Percentiles rank a stretch among this genome's conserved stretches.
Evolutionary conservation across 805 yeast species (phyloP).

Genomic region (Starmera dryadoides): DNA sequence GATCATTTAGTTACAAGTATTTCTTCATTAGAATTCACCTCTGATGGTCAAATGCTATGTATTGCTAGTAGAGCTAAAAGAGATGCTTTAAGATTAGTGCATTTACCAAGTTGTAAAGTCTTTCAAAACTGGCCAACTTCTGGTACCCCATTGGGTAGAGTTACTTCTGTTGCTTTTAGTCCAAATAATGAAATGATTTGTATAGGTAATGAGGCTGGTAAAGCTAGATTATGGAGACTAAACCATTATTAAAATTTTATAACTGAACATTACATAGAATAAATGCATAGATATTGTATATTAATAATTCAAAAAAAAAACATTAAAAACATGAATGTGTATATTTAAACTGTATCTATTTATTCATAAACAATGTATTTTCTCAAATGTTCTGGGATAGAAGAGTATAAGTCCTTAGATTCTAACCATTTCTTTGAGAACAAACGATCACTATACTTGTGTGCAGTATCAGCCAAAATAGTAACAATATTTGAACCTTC

Average conservation of each 20-base stretch:
- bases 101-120: constrained; percentile 79
- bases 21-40: constrained; percentile 63
- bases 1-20: constrained; percentile 81
- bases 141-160: constrained; percentile 94
- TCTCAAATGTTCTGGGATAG: constrained; percentile 62
- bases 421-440: constrained; percentile 76
- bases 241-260: constrained; percentile 49
- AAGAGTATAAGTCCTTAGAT: constrained; percentile 54
- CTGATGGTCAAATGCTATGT: constrained; percentile 85
- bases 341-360: background rate
- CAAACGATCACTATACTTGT: constrained; percentile 76
- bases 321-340: no score
- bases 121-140: constrained; percentile 97
- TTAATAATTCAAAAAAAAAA: no score
- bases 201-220: constrained; percentile 87
- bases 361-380: constrained; percentile 49
- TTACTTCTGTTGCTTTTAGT: constrained; percentile 72
- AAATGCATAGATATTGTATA: background rate
- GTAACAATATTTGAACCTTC: constrained; percentile 81
- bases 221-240: constrained; percentile 80
- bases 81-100: constrained; percentile 83
- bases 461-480: constrained; percentile 84
- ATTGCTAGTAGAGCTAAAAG: constrained; percentile 79
- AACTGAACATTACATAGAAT: background rate
- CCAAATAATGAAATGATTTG: constrained; percentile 79